phyloP scores from a whole-genome alignment of 768 basidiomycete species.

The Scleroderma bovista region DNA sequence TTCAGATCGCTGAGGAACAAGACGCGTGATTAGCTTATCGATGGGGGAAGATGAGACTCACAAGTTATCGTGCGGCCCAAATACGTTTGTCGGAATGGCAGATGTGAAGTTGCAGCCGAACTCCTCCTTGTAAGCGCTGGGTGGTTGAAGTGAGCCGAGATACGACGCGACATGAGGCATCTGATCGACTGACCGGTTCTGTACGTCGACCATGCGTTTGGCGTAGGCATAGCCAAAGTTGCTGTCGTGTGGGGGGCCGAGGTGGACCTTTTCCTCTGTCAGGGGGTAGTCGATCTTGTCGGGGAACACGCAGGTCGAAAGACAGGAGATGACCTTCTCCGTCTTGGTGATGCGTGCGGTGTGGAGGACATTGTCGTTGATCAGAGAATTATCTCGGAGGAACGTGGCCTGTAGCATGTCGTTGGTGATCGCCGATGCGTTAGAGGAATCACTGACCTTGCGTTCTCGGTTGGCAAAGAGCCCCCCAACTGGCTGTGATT shows the following conservation, averaged over 20 bases:
- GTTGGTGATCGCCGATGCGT: constrained; percentile 1
- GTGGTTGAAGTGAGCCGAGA: constrained; percentile 1
- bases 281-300: constrained; percentile 93
- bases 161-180: not conserved
- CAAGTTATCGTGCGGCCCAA: constrained; percentile 95
- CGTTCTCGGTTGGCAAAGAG: constrained; percentile 94
- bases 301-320: constrained; percentile 97
- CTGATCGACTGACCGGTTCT: constrained; percentile 68
- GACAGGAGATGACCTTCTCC: constrained; percentile 85
- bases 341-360: constrained; percentile 58
- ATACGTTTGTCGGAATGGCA: constrained; percentile 97
- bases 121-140: constrained; percentile 91
- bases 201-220: constrained; percentile 92
- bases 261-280: constrained; percentile 88
- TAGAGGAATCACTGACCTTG: constrained; percentile 47
- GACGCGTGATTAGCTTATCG: not conserved
- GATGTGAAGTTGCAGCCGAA: constrained; percentile 94
- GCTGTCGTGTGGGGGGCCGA: constrained; percentile 86
- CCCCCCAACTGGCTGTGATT: constrained; percentile 65
- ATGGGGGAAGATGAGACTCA: constrained; percentile 25
- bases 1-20: constrained; percentile 64
- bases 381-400: constrained; percentile 89
- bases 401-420: constrained; percentile 62
- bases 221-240: constrained; percentile 98
- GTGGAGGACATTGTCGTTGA: constrained; percentile 92